Evolutionary conservation across 768 basidiomycete species (phyloP), one percentile per base, ranked within the genome.

Genomic region (Leccinum broughii): DNA sequence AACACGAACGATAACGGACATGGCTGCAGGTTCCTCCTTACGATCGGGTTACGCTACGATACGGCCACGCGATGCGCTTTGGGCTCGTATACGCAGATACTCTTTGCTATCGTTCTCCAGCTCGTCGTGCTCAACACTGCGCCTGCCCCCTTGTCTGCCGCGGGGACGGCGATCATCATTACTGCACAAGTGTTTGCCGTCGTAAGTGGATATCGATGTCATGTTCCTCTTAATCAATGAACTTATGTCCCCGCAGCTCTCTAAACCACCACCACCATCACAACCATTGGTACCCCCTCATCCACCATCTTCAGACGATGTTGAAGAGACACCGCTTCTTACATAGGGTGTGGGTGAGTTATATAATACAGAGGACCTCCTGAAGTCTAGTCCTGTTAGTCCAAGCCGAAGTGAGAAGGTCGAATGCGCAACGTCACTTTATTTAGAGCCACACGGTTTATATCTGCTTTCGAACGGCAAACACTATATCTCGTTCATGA

Each of bases 61-160:
- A 84, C 84, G 7, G 88, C 85, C 0, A 83, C 85, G 0, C 74
- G 88, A 46, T 87, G 85, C 0, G 77, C 85, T 1, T 75, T 91
- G 64, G 87, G 83, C 0, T 72, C 88, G 4, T 92, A 88, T 66
- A 75, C 78, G 5, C 81, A 83, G 69, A 81, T 92, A 39, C 76
- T 91, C n/a, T 92, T 87, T 67, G 85, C 89, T 0, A 76, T 81
- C 3, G 68, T 85, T 15, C 76, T 92, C 11, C 88, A 94, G 69
- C 76, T 83, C 4, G 62, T 88, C 46, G 80, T 89, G 65, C 90
- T 93, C 71, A 77, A 84, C 50, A 80, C 80, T 1, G 70, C 76
- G 6, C 90, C 89, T 0, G 81, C 88, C 1, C 63, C 77, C 2
- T 74, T 89, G 30, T 89, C 87, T 3, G 67, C 86, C 5, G 64